phyloP scores from a whole-genome alignment of 2,329 filamentous ascomycete species.

The Emmonsiellopsis sp. region DNA sequence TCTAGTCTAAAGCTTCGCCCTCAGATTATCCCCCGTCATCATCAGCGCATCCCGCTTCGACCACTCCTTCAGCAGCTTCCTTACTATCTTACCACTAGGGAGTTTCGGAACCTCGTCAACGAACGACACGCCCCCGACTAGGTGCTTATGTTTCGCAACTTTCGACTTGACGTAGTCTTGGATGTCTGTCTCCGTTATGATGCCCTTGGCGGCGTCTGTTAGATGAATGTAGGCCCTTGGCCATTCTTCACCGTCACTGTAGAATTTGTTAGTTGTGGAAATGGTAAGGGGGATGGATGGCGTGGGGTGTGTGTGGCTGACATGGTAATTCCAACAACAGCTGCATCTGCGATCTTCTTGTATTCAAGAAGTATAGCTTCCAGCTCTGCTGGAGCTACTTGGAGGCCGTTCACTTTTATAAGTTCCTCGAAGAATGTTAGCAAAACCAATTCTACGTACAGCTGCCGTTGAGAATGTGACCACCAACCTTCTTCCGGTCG shows the following conservation, averaged over 20 bases:
- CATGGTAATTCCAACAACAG: constrained; percentile 55
- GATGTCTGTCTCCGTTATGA: constrained; percentile 37
- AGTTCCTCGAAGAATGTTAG: constrained; percentile 45
- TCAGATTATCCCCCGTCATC: too few species aligned
- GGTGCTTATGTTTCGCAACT: constrained; percentile 36
- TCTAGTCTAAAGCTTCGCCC: constrained; percentile 18
- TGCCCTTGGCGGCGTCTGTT: constrained; percentile 26
- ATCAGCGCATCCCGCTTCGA: constrained; percentile 26
- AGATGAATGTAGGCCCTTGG: constrained; percentile 57
- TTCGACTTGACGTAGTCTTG: constrained; percentile 32
- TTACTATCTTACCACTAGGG: constrained; percentile 39
- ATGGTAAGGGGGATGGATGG: constrained; percentile 10
- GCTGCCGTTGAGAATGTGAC: constrained; percentile 10
- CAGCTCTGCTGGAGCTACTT: constrained; percentile 59
- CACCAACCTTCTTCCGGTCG: constrained; percentile 54
- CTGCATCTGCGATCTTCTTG: constrained; percentile 47
- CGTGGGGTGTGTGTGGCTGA: background rate
- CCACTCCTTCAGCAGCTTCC: constrained; percentile 34
- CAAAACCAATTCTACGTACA: background rate
- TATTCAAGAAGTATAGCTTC: constrained; percentile 46
- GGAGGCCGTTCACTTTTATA: constrained; percentile 61
- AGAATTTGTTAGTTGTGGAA: background rate
- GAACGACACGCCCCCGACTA: constrained; percentile 38
- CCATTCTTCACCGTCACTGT: constrained; percentile 51
- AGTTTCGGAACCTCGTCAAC: constrained; percentile 40